Conservation (phyloP, 208 protist species). For the Acanthamoeba lenticulata region DNA sequence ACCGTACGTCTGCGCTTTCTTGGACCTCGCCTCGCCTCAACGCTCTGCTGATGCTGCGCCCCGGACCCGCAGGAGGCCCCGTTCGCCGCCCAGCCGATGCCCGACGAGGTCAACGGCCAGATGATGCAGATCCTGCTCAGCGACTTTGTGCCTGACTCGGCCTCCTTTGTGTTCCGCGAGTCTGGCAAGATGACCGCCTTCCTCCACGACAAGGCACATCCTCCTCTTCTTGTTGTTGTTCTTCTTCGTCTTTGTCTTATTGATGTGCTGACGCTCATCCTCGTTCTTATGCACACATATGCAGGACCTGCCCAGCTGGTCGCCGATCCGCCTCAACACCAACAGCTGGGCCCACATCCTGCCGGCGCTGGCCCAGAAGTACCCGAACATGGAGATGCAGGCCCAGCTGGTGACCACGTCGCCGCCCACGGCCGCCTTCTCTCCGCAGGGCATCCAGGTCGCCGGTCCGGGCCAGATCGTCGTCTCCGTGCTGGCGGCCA, state of each 20-base stretch:
- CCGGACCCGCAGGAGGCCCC: background rate
- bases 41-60: background rate
- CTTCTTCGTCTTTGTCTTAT: background rate
- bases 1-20: background rate
- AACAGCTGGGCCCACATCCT: slow-evolving; percentile 19
- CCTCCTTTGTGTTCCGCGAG: background rate
- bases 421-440: background rate
- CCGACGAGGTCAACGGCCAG: background rate
- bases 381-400: slow-evolving; percentile 5
- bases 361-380: background rate
- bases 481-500: background rate
- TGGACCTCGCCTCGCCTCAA: background rate
- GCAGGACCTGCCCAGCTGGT: slow-evolving; percentile 2
- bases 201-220: background rate
- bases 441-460: background rate
- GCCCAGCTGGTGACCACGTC: background rate
- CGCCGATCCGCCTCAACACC: background rate
- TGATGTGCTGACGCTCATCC: background rate
- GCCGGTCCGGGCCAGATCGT: background rate
- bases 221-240: too few relatives aligned
- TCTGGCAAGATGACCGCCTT: background rate
- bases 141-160: background rate
- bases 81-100: background rate
- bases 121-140: slow-evolving; percentile 50
- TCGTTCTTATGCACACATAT: background rate